A percentile compares a stretch with the other conserved stretches of the same genome.
Conservation (phyloP, 2,329 filamentous ascomycete genomes). For the Sporothrix schenckii region DNA sequence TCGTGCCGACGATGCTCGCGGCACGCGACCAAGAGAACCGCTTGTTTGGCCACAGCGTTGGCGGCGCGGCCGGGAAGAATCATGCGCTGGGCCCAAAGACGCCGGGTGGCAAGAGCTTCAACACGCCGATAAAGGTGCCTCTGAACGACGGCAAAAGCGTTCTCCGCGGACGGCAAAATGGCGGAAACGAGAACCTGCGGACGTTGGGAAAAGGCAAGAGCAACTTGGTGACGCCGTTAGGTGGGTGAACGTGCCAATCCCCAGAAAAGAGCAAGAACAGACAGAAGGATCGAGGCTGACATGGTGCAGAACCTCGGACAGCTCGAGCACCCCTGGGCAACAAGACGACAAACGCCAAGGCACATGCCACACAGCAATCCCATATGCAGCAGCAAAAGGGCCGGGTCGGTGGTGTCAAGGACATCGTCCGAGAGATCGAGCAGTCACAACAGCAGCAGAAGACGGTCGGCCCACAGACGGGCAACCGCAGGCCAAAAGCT, state of each 20-base stretch:
- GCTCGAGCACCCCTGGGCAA: slow-evolving; percentile 78
- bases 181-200: slow-evolving; percentile 59
- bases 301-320: slow-evolving; percentile 59
- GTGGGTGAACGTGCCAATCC: slow-evolving; percentile 52
- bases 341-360: slow-evolving; percentile 95
- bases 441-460: slow-evolving; percentile 50
- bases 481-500: slow-evolving; percentile 61
- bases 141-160: slow-evolving; percentile 78
- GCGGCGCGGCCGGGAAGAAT: slow-evolving; percentile 68
- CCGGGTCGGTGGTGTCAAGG: slow-evolving; percentile 59
- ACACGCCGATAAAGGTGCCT: slow-evolving; percentile 77
- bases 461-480: slow-evolving; percentile 55
- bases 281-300: slow-evolving; percentile 27
- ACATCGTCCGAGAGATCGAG: slow-evolving; percentile 60
- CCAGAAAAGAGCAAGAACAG: neutral
- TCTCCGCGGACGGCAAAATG: slow-evolving; percentile 55
- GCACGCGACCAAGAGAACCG: slow-evolving; percentile 87
- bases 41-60: slow-evolving; percentile 72
- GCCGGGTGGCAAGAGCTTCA: slow-evolving; percentile 72
- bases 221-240: slow-evolving; percentile 77
- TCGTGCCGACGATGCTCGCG: slow-evolving; percentile 64
- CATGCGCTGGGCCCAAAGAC: slow-evolving; percentile 75
- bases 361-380: slow-evolving; percentile 50
- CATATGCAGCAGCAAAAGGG: slow-evolving; percentile 29
- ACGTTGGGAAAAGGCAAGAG: slow-evolving; percentile 58